Conservation (phyloP, 2,329 filamentous ascomycete genomes). For the Aspergillus felis region DNA sequence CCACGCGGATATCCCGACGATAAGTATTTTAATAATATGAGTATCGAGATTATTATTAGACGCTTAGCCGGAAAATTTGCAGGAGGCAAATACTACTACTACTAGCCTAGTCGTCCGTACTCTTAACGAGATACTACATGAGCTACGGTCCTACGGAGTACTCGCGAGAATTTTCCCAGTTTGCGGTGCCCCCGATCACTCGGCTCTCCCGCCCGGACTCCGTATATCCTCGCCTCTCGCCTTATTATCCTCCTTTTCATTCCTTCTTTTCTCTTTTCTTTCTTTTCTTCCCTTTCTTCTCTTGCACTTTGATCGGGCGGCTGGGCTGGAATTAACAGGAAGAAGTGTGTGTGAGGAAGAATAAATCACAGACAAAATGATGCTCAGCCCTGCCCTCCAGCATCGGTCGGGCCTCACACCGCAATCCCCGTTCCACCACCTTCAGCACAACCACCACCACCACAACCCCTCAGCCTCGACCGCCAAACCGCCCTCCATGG, state of each 20-base stretch:
- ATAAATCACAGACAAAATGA: neutral
- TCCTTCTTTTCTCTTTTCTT: neutral
- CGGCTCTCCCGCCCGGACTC: constrained; percentile 5
- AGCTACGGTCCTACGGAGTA: neutral
- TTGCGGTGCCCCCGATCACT: neutral
- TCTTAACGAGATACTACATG: neutral
- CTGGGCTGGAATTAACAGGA: neutral
- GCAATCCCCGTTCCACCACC: constrained; percentile 1
- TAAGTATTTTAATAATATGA: neutral
- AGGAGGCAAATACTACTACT: neutral
- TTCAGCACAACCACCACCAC: neutral
- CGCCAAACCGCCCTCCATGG: constrained; percentile 4
- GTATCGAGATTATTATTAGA: neutral
- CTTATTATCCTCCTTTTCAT: constrained; percentile 3
- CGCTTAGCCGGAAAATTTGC: neutral
- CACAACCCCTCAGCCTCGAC: constrained; percentile 1
- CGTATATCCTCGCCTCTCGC: neutral
- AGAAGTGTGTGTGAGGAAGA: neutral
- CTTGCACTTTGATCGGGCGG: neutral
- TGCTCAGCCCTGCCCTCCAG: neutral
- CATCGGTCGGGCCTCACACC: constrained; percentile 8
- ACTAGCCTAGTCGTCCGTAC: too few species aligned
- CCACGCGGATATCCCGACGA: neutral
- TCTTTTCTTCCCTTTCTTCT: neutral
- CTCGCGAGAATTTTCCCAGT: neutral